These are phyloP conservation scores for Botrytis fragariae DNA, from an alignment of 2,329 filamentous ascomycete species.

Conservation along the genomic window DNA sequence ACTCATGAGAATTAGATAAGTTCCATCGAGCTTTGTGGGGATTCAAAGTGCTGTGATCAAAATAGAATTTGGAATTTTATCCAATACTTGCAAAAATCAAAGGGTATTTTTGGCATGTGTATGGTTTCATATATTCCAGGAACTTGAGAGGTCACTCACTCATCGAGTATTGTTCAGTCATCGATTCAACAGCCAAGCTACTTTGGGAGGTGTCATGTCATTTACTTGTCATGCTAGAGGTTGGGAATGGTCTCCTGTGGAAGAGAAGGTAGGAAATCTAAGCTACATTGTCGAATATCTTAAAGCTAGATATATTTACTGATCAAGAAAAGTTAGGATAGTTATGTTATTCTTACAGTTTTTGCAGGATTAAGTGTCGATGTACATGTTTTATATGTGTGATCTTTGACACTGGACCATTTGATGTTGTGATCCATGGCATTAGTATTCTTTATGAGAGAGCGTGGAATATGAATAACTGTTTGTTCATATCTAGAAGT, in stretches of 20 bases:
- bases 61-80: fast-evolving
- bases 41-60: not conserved
- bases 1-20: fast-evolving
- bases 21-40: no score
- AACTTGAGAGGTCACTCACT: no score
- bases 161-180: not conserved
- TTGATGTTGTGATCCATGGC: not conserved
- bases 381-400: not conserved
- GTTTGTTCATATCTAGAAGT: not conserved
- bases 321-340: not conserved
- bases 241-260: fast-evolving
- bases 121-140: no score
- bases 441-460: not conserved
- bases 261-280: not conserved
- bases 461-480: fast-evolving
- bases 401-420: not conserved
- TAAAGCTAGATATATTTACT: not conserved
- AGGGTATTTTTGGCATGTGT: not conserved
- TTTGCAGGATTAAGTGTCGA: not conserved
- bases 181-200: not conserved
- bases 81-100: no score
- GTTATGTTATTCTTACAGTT: fast-evolving
- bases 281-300: not conserved
- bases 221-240: no score
- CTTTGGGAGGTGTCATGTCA: fast-evolving